These are phyloP conservation scores for Aspergillus quadricinctus DNA, from an alignment of 2,329 filamentous ascomycete genomes.

Conservation along the genomic window DNA sequence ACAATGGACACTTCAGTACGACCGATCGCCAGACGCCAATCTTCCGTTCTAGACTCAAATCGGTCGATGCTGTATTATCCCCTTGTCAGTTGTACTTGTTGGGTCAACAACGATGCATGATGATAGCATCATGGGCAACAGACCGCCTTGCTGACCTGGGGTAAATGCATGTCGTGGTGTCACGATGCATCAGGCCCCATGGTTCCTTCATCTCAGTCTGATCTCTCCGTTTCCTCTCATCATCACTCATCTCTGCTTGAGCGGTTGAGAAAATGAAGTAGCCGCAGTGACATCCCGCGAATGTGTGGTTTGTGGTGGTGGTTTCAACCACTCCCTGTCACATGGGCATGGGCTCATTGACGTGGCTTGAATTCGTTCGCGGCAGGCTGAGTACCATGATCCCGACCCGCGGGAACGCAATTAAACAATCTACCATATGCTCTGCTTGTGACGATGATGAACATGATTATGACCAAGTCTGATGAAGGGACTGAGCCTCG, in stretches of 20 bases:
- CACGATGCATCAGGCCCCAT: slow-evolving; percentile 3
- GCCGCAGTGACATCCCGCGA: not conserved
- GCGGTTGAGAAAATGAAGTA: not conserved
- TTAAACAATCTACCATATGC: slow-evolving; percentile 3
- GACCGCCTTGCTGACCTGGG: not conserved
- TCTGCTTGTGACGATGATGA: slow-evolving; percentile 8
- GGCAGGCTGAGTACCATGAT: slow-evolving; percentile 2
- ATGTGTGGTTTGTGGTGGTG: not conserved
- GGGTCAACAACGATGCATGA: not conserved
- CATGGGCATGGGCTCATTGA: slow-evolving; percentile 13
- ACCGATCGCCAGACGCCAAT: not conserved
- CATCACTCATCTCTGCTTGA: not conserved
- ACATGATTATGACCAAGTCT: not conserved
- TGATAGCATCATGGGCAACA: not conserved
- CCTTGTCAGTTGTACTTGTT: not conserved
- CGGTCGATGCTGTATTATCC: not conserved
- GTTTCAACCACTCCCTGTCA: slow-evolving; percentile 6
- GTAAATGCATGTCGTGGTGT: not conserved
- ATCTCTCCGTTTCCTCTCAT: not conserved
- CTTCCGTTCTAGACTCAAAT: not conserved
- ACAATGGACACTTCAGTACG: not conserved
- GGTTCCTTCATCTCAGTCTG: not conserved
- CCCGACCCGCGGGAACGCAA: slow-evolving; percentile 9
- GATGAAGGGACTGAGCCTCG: not conserved
- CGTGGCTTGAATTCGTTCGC: slow-evolving; percentile 17